A percentile compares a stretch with the other conserved stretches of the same genome.
These are phyloP conservation scores for Decorospora gaudefroyi DNA, from an alignment of 2,329 filamentous ascomycete genomes.

Conservation along the genomic window DNA sequence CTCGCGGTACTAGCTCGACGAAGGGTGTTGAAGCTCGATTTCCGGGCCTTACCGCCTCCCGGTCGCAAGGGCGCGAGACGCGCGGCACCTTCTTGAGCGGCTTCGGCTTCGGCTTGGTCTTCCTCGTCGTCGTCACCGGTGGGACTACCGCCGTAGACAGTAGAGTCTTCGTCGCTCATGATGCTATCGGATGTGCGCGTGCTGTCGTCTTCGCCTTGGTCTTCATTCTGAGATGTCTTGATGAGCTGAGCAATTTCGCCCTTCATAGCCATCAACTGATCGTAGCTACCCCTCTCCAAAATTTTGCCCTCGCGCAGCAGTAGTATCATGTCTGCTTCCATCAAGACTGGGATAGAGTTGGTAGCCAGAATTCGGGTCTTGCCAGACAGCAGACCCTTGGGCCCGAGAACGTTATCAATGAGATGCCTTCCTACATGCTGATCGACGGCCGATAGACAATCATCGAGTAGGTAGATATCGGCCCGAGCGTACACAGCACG, in stretches of 20 bases:
- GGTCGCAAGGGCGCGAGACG: slow-evolving; percentile 75
- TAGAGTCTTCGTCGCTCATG: slow-evolving; percentile 72
- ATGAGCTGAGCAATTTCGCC: slow-evolving; percentile 85
- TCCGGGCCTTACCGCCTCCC: slow-evolving; percentile 61
- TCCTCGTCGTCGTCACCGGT: slow-evolving; percentile 57
- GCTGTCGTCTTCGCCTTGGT: slow-evolving; percentile 51
- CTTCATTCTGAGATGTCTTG: slow-evolving; percentile 68
- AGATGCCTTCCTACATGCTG: slow-evolving; percentile 95
- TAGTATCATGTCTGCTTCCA: slow-evolving; percentile 86
- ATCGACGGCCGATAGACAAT: slow-evolving; percentile 95
- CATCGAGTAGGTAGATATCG: slow-evolving; percentile 94
- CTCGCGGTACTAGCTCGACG: slow-evolving; percentile 90
- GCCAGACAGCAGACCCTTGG: slow-evolving; percentile 75
- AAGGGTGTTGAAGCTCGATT: slow-evolving; percentile 74
- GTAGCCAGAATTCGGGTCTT: slow-evolving; percentile 95
- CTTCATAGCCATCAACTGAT: slow-evolving; percentile 90
- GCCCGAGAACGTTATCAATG: slow-evolving; percentile 89
- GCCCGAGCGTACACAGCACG: slow-evolving; percentile 94
- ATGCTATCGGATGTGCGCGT: slow-evolving; percentile 56
- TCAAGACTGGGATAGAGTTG: slow-evolving; percentile 89
- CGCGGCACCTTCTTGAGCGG: slow-evolving; percentile 68
- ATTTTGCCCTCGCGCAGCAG: slow-evolving; percentile 82
- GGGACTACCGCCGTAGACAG: slow-evolving; percentile 57
- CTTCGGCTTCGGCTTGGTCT: slow-evolving; percentile 59
- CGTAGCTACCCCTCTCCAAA: slow-evolving; percentile 85